Evolutionary conservation across 2,329 filamentous ascomycete species (phyloP), one percentile per base, ranked within the genome.

Genomic region (Fusarium torreyae): DNA sequence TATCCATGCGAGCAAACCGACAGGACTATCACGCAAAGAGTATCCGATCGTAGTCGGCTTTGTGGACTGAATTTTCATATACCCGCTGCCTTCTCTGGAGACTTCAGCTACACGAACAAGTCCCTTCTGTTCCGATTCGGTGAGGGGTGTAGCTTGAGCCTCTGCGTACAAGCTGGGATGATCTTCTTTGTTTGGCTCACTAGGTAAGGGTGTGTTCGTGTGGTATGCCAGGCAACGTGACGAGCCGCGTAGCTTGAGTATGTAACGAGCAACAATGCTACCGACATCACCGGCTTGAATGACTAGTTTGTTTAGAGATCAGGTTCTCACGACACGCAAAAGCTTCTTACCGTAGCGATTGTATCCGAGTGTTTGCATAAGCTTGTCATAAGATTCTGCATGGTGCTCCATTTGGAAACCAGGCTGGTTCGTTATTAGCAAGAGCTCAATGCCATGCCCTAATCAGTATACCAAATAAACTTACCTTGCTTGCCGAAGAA

Each of bases 41-140:
- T 92, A 93, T 0, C 89, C 90, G 0, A 94, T 75, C 0, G 92
- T 95, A 52, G 93, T 88, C 0, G 93, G 92, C 59, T 91, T 90
- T 0, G 92, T 94, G 4, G 86, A 88, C 40, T 79, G 77, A 42
- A 73, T 28, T 1, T 73, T 4, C 33, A 73, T 61, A 40, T 80
- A 79, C 6, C 50, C 58, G 17, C 17, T 43, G 10, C 54, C 63
- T 15, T 67, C 46, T 13, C 31, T 22, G 9, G 82, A 40, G 22
- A 67, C 55, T 14, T 22, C 7, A 5, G 39, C 39, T 8, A 45
- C 38, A 40, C 56, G 38, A 9, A 24, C 22, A 1, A 64, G 18
- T 15, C 43, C 45, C 15, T 28, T 40, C 22, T 51, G 7, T 15
- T 64, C 61, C 10, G 26, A 5, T 11, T 64, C 44, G 3, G 39